Evolutionary conservation across 495 filamentous ascomycete genomes (phyloP).

Genomic region (Penicillium bialowiezense): DNA sequence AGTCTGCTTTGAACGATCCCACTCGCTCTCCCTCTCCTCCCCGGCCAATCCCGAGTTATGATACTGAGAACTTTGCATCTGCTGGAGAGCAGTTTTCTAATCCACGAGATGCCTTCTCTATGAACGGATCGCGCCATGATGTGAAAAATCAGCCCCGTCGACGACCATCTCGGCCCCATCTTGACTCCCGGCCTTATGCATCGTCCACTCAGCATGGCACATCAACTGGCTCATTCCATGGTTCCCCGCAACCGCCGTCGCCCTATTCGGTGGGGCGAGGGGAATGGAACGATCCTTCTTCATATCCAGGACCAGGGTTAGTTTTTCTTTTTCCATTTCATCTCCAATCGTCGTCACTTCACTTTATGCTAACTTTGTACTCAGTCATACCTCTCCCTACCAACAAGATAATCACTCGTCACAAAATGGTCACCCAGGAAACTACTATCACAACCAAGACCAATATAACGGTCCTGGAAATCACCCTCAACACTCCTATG

Average conservation of each 20-base stretch:
- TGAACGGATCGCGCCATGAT: conserved; percentile 37
- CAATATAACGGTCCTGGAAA: conserved; percentile 51
- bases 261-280: conserved; percentile 58
- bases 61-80: conserved; percentile 26
- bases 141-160: conserved; percentile 26
- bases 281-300: conserved; percentile 54
- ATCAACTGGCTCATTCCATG: conserved; percentile 60
- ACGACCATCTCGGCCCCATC: conserved; percentile 30
- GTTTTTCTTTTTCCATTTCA: conserved; percentile 13
- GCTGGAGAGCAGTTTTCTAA: conserved; percentile 19
- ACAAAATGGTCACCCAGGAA: conserved; percentile 40
- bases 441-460: conserved; percentile 57
- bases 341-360: conserved; percentile 6
- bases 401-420: conserved; percentile 45
- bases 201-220: conserved; percentile 58
- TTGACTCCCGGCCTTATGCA: conserved; percentile 50
- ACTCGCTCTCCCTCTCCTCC: conserved; percentile 38
- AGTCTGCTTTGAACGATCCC: conserved; percentile 23
- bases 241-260: conserved; percentile 65
- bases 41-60: conserved; percentile 34
- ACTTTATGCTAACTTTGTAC: conserved; percentile 20
- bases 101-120: conserved; percentile 32
- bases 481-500: conserved; percentile 43
- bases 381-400: conserved; percentile 48
- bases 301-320: conserved; percentile 60